A percentile compares a stretch with the other conserved stretches of the same genome.
phyloP scores from a whole-genome alignment of 1,139 yeast genomes.

The Yamadazyma siamensis region DNA sequence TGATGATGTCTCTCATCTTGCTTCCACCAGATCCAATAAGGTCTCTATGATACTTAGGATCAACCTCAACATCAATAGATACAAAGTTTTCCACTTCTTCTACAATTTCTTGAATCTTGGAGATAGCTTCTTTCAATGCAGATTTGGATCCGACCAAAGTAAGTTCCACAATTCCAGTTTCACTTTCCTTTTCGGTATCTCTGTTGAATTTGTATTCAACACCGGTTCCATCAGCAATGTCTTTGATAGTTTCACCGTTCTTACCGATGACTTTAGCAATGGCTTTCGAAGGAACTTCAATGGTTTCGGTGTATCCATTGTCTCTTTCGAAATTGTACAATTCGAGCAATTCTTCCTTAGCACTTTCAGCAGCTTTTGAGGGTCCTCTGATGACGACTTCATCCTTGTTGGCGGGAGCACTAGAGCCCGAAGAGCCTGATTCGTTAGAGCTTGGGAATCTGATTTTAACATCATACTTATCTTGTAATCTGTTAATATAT shows the following conservation, averaged over 20 bases:
- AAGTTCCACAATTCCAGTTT: conserved; percentile 50
- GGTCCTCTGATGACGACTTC: conserved; percentile 87
- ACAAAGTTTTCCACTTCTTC: conserved; percentile 65
- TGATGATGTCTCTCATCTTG: conserved; percentile 68
- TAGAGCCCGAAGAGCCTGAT: conserved; percentile 24
- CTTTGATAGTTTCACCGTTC: conserved; percentile 79
- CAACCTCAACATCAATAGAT: conserved; percentile 62
- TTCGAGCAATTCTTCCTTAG: conserved; percentile 82
- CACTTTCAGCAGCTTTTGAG: conserved; percentile 81
- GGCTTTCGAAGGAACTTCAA: conserved; percentile 68
- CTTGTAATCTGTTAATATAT: conserved; percentile 82
- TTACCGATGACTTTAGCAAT: conserved; percentile 88
- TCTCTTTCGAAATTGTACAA: conserved; percentile 84
- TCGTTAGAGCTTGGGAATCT: conserved; percentile 58
- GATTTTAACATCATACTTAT: conserved; percentile 80
- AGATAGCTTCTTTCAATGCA: conserved; percentile 73
- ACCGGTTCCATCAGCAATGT: conserved; percentile 77
- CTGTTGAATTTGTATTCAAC: conserved; percentile 66
- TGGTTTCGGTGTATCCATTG: conserved; percentile 65
- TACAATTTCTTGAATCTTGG: conserved; percentile 60
- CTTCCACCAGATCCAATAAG: conserved; percentile 83
- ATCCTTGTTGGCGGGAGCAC: conserved; percentile 46
- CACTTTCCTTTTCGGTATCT: conserved; percentile 41
- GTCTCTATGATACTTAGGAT: conserved; percentile 74
- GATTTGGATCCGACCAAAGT: conserved; percentile 77